These are phyloP conservation scores for Cinchona pubescens DNA, from an alignment of 257 asterid genomes.

Conservation along the genomic window DNA sequence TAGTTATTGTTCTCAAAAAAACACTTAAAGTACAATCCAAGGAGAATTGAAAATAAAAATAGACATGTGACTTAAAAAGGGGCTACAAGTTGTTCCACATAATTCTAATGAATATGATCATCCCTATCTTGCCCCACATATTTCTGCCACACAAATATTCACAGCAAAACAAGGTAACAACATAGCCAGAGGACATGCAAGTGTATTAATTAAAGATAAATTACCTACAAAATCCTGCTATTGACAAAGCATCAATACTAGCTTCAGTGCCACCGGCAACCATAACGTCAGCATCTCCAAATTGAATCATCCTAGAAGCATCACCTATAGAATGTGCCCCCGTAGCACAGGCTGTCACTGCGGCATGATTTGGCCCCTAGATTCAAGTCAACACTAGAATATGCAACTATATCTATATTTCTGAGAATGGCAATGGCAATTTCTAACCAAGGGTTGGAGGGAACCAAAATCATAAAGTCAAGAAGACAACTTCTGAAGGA, in stretches of 20 bases:
- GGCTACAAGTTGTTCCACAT: background rate
- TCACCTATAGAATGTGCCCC: slow-evolving; percentile 98
- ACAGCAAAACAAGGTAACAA: background rate
- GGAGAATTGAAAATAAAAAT: slow-evolving; percentile 1
- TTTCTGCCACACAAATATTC: background rate
- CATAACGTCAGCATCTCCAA: slow-evolving; percentile 97
- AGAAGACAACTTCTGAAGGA: background rate
- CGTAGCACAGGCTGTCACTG: slow-evolving; percentile 99
- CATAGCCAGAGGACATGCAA: background rate
- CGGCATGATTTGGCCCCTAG: slow-evolving; percentile 99
- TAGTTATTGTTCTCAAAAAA: background rate
- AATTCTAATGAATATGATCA: background rate
- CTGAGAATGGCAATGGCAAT: slow-evolving; percentile 5
- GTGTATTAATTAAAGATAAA: slow-evolving; percentile 5
- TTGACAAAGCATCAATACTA: slow-evolving; percentile 95
- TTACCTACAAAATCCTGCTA: slow-evolving; percentile 97
- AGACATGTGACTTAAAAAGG: background rate
- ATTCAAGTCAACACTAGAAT: slow-evolving; percentile 58
- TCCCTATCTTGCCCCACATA: background rate
- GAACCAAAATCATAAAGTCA: background rate
- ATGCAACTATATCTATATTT: slow-evolving; percentile 30
- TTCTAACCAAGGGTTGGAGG: slow-evolving; percentile 5
- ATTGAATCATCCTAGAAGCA: slow-evolving; percentile 91
- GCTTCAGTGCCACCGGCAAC: slow-evolving; percentile 98
- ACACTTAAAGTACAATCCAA: background rate